phyloP scores from a whole-genome alignment of 2,329 filamentous ascomycete genomes.

The Fusarium algeriense region DNA sequence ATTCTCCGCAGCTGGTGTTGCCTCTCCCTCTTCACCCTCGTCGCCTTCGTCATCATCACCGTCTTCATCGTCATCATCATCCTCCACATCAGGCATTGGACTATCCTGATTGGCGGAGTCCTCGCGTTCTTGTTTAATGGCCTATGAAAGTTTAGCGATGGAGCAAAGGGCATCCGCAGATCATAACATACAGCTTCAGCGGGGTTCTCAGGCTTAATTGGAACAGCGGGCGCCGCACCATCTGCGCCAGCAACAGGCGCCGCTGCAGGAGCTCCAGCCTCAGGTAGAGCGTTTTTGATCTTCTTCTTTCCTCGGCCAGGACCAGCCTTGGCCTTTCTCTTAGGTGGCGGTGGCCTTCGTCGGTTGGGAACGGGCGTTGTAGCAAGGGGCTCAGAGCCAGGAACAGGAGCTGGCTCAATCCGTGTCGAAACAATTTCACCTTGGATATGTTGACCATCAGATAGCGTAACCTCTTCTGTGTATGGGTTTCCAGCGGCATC shows the following conservation, averaged over 20 bases:
- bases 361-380: conserved; percentile 57
- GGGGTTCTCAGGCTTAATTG: conserved; percentile 54
- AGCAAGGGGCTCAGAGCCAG: conserved; percentile 66
- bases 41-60: conserved; percentile 62
- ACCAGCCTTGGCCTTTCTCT: conserved; percentile 81
- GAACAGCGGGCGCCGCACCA: conserved; percentile 54
- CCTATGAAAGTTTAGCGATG: conserved; percentile 49
- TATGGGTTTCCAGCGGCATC: conserved; percentile 85
- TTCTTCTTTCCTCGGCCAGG: conserved; percentile 84
- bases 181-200: conserved; percentile 50
- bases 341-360: conserved; percentile 79
- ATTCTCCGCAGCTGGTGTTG: conserved; percentile 47
- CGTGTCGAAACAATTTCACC: conserved; percentile 80
- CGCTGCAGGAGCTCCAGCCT: conserved; percentile 50
- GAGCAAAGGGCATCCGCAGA: neutral
- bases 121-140: conserved; percentile 59
- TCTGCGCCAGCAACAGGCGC: conserved; percentile 53
- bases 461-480: conserved; percentile 84
- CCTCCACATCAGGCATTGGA: conserved; percentile 66
- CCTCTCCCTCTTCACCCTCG: conserved; percentile 62
- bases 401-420: conserved; percentile 59
- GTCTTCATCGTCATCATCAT: conserved; percentile 62
- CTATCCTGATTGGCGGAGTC: conserved; percentile 61
- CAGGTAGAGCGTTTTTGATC: conserved; percentile 68
- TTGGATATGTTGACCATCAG: conserved; percentile 82